Percentiles rank a stretch among this genome's conserved stretches.
These are phyloP conservation scores for Aspergillus latus DNA, from an alignment of 2,329 filamentous ascomycete species.

Conservation along the genomic window DNA sequence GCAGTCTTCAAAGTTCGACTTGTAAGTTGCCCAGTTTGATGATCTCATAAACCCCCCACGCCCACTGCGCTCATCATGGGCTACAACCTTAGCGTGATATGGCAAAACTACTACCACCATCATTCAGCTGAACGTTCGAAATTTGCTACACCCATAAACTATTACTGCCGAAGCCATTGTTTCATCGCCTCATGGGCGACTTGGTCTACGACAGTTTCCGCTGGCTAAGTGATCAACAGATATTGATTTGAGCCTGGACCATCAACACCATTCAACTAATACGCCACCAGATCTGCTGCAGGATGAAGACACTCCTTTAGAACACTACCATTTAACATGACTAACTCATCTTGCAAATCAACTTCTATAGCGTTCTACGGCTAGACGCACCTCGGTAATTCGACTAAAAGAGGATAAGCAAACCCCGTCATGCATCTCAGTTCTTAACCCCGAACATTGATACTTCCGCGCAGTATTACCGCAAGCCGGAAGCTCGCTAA, in stretches of 20 bases:
- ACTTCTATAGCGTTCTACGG: conserved; percentile 43
- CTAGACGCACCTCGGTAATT: conserved; percentile 37
- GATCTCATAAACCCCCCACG: too few relatives aligned
- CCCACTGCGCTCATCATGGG: too few relatives aligned
- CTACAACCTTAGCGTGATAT: too few relatives aligned
- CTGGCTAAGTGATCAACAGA: conserved; percentile 74
- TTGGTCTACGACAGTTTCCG: conserved; percentile 67
- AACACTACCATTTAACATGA: conserved; percentile 68
- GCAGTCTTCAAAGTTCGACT: too few relatives aligned
- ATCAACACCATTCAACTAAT: conserved; percentile 58
- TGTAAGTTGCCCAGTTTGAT: too few relatives aligned
- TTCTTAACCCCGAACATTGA: conserved; percentile 61
- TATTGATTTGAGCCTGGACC: conserved; percentile 66
- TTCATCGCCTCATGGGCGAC: conserved; percentile 45
- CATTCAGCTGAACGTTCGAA: too few relatives aligned
- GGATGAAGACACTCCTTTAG: conserved; percentile 61
- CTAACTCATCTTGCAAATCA: conserved; percentile 56
- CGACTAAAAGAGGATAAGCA: conserved; percentile 45
- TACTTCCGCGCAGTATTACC: conserved; percentile 75
- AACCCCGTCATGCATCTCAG: conserved; percentile 57
- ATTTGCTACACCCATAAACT: too few relatives aligned
- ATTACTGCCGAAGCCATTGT: too few relatives aligned
- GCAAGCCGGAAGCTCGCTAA: conserved; percentile 86
- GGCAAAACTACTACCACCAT: too few relatives aligned
- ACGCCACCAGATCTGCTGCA: conserved; percentile 35